Evolutionary conservation across 495 filamentous ascomycete genomes (phyloP), one percentile per base, ranked within the genome.

Genomic region (Parathielavia appendiculata): DNA sequence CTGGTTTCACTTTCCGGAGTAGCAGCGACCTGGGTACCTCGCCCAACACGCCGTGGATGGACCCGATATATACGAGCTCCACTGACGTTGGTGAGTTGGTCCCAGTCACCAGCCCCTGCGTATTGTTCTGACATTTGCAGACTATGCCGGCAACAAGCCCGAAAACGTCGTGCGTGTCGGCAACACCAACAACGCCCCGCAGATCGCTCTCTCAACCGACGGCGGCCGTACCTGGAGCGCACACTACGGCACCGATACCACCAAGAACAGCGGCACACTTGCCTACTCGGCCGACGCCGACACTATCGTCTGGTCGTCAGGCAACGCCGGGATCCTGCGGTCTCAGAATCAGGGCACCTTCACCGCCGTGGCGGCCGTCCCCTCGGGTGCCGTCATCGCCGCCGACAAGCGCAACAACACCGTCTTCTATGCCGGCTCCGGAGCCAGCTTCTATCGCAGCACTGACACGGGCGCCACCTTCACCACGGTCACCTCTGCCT

Each of bases 61-160:
- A 65, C 8, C 81, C 81, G 4, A 72, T 66, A 44, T 85, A 74
- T 65, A 68, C 79, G 3, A 76, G 72, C 10, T 75, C 76, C 20
- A 73, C 71, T 0, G 75, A 78, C 39, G 75, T 84, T 51, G 66
- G 66, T 68, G 59, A 56, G 66, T 66, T 20, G 12, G 4, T 1
- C 26, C n/a, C 16, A 34, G n/a, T 23, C 46, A n/a, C 39, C 10
- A 43, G 14, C n/a, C 40, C 16, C n/a, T 43, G 40, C 3, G 36
- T 3, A 11, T 14, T 43, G 10, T 39, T 38, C 56, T 63, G 38
- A 63, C 43, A 35, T 50, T 4, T 10, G 5, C 45, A 65, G 81
- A 83, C 63, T 84, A 79, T 59, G 83, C 83, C 7, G 82, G 83
- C 1, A 75, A 79, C 57, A 75, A 76, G 17, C 76, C 76, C 35